phyloP scores from a whole-genome alignment of 805 yeast species.

The Kluyveromyces lactis region DNA sequence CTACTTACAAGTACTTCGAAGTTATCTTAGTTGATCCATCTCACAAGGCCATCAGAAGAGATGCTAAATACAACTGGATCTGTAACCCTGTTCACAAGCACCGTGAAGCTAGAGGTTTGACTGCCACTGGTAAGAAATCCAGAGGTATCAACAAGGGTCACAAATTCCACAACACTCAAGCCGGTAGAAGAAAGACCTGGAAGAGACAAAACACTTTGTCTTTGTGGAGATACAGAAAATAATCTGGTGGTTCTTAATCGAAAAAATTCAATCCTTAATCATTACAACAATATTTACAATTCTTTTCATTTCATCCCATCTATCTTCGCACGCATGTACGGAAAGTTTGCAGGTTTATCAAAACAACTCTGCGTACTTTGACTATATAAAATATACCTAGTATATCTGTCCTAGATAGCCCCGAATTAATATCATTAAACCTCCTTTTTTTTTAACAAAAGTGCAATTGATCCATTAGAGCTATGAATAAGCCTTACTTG shows the following conservation, averaged over 20 bases:
- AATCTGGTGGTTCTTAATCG: slow-evolving; percentile 23
- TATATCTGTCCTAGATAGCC: too few relatives aligned
- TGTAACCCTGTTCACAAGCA: slow-evolving; percentile 99
- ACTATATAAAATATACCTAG: too few relatives aligned
- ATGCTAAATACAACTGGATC: slow-evolving; percentile 99
- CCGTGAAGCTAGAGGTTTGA: slow-evolving; percentile 99
- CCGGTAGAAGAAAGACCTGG: slow-evolving; percentile 99
- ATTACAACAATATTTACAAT: too few relatives aligned
- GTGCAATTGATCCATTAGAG: too few relatives aligned
- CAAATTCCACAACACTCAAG: slow-evolving; percentile 94
- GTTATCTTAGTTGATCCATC: slow-evolving; percentile 95
- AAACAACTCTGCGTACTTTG: too few relatives aligned
- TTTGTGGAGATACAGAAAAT: slow-evolving; percentile 98
- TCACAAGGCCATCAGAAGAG: slow-evolving; percentile 98
- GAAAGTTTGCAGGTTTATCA: too few relatives aligned
- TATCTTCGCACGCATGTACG: too few relatives aligned
- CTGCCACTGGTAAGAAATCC: slow-evolving; percentile 96
- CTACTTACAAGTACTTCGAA: slow-evolving; percentile 98
- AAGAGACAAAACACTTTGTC: slow-evolving; percentile 97
- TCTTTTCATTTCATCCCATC: too few relatives aligned
- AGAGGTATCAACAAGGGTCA: slow-evolving; percentile 99
- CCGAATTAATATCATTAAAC: too few relatives aligned
- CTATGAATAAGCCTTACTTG: too few relatives aligned
- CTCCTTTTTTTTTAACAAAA: too few relatives aligned
- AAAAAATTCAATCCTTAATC: not conserved